These are phyloP conservation scores for Diaporthe sp. DNA, from an alignment of 2,329 filamentous ascomycete species.

Conservation along the genomic window DNA sequence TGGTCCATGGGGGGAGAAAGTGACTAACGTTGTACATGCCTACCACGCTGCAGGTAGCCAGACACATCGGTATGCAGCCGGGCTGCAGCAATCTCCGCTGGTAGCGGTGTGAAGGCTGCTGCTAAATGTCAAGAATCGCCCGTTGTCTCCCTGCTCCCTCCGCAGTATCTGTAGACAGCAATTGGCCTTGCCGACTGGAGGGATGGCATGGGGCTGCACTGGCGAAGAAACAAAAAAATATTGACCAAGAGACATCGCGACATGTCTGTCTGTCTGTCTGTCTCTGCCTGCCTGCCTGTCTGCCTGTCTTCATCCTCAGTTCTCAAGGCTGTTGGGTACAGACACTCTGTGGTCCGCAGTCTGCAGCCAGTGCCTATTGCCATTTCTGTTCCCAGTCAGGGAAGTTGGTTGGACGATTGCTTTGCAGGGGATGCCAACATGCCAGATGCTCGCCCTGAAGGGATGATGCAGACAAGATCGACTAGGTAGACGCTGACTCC, in stretches of 20 bases:
- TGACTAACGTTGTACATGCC: neutral
- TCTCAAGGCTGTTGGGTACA: neutral
- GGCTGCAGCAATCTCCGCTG: slow-evolving; percentile 21
- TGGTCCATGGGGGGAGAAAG: neutral
- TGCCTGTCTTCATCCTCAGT: neutral
- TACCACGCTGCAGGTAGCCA: neutral
- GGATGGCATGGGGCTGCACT: neutral
- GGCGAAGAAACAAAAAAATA: neutral
- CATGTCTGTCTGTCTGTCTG: neutral
- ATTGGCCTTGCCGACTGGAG: neutral
- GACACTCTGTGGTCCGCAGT: neutral
- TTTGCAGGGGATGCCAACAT: slow-evolving; percentile 30
- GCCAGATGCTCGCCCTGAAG: slow-evolving; percentile 16
- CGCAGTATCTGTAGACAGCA: neutral
- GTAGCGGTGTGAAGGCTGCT: slow-evolving; percentile 20
- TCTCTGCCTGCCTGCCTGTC: too few relatives aligned
- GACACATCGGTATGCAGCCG: neutral
- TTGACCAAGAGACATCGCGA: neutral
- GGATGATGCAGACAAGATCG: slow-evolving; percentile 25
- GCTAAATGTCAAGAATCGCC: slow-evolving; percentile 16
- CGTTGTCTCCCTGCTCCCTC: slow-evolving; percentile 6
- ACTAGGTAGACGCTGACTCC: slow-evolving; percentile 8
- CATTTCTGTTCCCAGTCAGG: slow-evolving; percentile 26
- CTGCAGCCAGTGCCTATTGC: neutral
- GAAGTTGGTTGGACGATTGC: slow-evolving; percentile 28